A percentile compares a stretch with the other conserved stretches of the same genome.
phyloP scores from a whole-genome alignment of 1,284 basidiomycete species.

The Blastosporella zonata region DNA sequence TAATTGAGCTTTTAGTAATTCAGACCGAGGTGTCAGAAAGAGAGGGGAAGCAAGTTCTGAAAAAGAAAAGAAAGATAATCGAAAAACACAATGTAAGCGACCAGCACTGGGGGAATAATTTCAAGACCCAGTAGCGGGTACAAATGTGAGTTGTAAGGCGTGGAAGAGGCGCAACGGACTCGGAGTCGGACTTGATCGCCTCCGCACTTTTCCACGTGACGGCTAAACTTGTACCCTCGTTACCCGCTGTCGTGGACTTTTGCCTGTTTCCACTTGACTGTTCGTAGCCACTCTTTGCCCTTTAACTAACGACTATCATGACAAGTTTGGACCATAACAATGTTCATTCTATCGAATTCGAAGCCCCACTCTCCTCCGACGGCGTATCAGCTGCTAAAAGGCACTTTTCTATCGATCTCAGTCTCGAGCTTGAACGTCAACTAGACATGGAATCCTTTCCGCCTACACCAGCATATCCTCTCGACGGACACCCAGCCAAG shows the following conservation, averaged over 20 bases:
- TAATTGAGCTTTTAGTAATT: too few species aligned
- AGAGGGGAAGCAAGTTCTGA: too few species aligned
- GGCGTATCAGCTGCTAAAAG: conserved; percentile 26
- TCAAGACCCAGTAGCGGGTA: too few species aligned
- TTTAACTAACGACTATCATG: conserved; percentile 26
- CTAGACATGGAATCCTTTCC: conserved; percentile 56
- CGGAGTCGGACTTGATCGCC: too few species aligned
- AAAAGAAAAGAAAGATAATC: too few species aligned
- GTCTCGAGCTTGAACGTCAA: conserved; percentile 72
- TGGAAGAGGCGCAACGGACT: too few species aligned
- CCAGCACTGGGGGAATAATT: too few species aligned
- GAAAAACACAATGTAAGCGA: too few species aligned
- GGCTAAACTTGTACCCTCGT: background rate
- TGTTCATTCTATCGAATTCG: conserved; percentile 31
- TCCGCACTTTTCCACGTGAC: background rate
- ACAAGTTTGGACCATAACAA: conserved; percentile 29
- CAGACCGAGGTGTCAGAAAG: too few species aligned
- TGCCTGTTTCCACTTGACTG: conserved; percentile 1
- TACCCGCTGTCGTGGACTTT: background rate
- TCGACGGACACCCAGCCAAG: conserved; percentile 23
- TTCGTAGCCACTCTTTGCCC: conserved; percentile 4
- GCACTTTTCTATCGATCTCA: conserved; percentile 71
- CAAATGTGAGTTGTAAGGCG: too few species aligned
- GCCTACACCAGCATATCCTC: conserved; percentile 28
- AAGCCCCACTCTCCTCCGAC: conserved; percentile 33